Evolutionary conservation across 2,329 filamentous ascomycete species (phyloP), one percentile per base, ranked within the genome.

Genomic region (Diaporthe australafricana): DNA sequence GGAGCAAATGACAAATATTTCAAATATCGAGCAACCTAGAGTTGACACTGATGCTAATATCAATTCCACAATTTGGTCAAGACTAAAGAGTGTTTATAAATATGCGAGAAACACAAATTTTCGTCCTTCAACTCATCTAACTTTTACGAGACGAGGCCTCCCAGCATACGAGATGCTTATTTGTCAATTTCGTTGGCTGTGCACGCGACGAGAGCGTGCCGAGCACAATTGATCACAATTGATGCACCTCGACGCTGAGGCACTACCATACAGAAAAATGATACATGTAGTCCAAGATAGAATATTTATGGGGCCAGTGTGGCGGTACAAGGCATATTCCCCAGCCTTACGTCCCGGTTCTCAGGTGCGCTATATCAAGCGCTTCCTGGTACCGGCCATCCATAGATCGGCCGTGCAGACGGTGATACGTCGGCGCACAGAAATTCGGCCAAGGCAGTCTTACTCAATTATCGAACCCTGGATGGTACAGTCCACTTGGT

Each of bases 321-420:
- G 20, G 25, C 32, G 40, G 20, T n/a, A 35, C 27, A 17, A 35
- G 56, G 40, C 25, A 63, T 20, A 47, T 17, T 63, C 47, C 20
- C 45, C 27, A 63, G 57, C 57, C 57, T 63, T 63, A 63, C 22
- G 57, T 63, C 57, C 40, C 57, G 57, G 57, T 22, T 11, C 57
- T 47, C 25, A 32, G 27, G 20, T 63, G 40, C 57, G 17, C 27
- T 20, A 35, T 16, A 27, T 42, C 38, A 30, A 62, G 16, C 45
- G 25, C 38, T 9, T 25, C 45, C 27, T 32, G 40, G 40, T 45
- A 47, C 38, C 25, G 17, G 22, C n/a, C n/a, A 63, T 48, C 30
- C 42, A 48, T 48, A 48, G 60, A 48, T 42, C 32, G 60, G 42
- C 42, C 60, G 60, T 63, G 60, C 42, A 48, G 27, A 63, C 20